Percentiles rank a stretch among this genome's conserved stretches.
These are phyloP conservation scores for Flaveria robusta DNA, from an alignment of 129 eudicot species.

Conservation along the genomic window DNA sequence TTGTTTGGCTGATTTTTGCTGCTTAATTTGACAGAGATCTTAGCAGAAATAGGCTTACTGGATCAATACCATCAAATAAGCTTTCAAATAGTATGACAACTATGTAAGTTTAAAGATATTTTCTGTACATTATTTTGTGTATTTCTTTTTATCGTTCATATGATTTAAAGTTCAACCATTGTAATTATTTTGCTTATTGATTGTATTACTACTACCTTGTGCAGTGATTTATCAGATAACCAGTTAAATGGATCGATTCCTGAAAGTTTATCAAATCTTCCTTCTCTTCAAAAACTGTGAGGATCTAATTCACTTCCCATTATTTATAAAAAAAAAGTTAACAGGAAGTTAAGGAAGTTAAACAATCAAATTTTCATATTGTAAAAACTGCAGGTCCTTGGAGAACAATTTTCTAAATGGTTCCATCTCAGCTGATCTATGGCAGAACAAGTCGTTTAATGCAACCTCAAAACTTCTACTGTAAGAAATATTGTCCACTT, in stretches of 20 bases:
- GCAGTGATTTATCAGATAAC: slow-evolving; percentile 70
- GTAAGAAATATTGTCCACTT: slow-evolving; percentile 45
- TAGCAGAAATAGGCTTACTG: slow-evolving; percentile 65
- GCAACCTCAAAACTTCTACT: slow-evolving; percentile 58
- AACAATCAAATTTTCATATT: not conserved
- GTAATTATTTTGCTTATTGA: not conserved
- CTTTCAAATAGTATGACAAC: slow-evolving; percentile 59
- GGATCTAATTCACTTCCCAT: slow-evolving; percentile 21
- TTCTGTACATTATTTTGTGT: not conserved
- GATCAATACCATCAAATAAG: slow-evolving; percentile 57
- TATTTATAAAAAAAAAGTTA: not conserved
- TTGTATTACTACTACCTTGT: slow-evolving; percentile 15
- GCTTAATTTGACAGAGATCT: slow-evolving; percentile 55
- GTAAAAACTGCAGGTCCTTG: slow-evolving; percentile 53
- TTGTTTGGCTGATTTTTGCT: slow-evolving; percentile 21
- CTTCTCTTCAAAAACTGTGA: slow-evolving; percentile 75
- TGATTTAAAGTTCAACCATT: not conserved
- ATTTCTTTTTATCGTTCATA: not conserved
- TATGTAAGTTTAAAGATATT: slow-evolving; percentile 44
- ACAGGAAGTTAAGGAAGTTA: not conserved
- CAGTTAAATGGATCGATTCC: slow-evolving; percentile 72
- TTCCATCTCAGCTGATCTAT: slow-evolving; percentile 53
- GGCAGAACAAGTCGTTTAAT: slow-evolving; percentile 60
- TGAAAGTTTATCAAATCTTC: slow-evolving; percentile 55
- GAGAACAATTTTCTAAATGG: slow-evolving; percentile 64